Evolutionary conservation across 2,329 filamentous ascomycete species (phyloP).

Genomic region (Pezizomycotina sp.): DNA sequence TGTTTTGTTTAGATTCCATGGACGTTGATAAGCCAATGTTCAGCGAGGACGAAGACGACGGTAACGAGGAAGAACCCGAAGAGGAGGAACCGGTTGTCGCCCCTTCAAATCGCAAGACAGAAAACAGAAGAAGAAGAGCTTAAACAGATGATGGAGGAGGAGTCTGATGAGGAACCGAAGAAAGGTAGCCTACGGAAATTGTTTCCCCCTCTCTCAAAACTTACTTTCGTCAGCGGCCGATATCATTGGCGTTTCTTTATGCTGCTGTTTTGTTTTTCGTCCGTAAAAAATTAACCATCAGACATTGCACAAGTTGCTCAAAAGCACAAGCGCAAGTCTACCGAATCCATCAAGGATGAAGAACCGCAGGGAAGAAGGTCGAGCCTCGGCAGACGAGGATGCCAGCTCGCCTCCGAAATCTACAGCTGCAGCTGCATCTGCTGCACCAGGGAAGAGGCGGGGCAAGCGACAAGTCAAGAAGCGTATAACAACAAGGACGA

Average conservation of each 20-base stretch:
- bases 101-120: constrained; percentile 27
- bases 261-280: constrained; percentile 3
- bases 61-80: constrained; percentile 39
- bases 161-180: constrained; percentile 52
- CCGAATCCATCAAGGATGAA: no score
- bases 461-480: constrained; percentile 68
- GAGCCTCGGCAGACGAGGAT: constrained; percentile 8
- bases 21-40: constrained; percentile 9
- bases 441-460: constrained; percentile 49
- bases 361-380: constrained; percentile 31
- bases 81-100: constrained; percentile 34
- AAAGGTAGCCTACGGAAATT: constrained; percentile 55
- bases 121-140: constrained; percentile 22
- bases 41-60: constrained; percentile 21
- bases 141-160: constrained; percentile 36
- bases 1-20: constrained; percentile 12
- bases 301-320: neutral
- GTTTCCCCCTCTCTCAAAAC: constrained; percentile 30
- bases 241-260: constrained; percentile 25
- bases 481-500: constrained; percentile 75
- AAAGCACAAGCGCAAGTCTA: no score
- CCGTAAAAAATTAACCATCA: constrained; percentile 4
- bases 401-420: constrained; percentile 25
- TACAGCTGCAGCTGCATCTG: constrained; percentile 34
- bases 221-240: constrained; percentile 21